phyloP scores from a whole-genome alignment of 2,329 filamentous ascomycete genomes.

The Tolypocladium guangdongense region DNA sequence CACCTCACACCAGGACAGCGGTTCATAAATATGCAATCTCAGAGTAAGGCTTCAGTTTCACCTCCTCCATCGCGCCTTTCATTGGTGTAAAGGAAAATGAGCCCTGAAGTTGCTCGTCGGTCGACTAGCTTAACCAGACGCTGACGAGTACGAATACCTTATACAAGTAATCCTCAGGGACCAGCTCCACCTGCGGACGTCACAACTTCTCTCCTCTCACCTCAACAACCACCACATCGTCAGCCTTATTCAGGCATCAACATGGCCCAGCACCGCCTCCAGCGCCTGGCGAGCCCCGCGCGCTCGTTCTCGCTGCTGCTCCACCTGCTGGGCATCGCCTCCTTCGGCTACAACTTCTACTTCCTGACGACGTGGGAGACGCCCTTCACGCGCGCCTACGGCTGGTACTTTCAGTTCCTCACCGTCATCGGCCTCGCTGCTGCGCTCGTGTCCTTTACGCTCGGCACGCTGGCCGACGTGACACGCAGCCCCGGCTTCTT shows the following conservation, averaged over 20 bases:
- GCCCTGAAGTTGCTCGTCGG: too few relatives aligned
- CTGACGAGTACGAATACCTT: too few relatives aligned
- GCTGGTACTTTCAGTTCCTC: slow-evolving; percentile 60
- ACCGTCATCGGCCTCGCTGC: slow-evolving; percentile 62
- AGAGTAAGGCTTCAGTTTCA: background rate
- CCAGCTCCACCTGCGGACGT: too few relatives aligned
- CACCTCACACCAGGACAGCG: too few relatives aligned
- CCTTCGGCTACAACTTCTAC: slow-evolving; percentile 42
- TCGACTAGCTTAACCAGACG: too few relatives aligned
- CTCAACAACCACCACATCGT: background rate
- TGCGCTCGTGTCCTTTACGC: slow-evolving; percentile 47
- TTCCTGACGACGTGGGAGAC: slow-evolving; percentile 40
- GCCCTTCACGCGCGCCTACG: slow-evolving; percentile 47
- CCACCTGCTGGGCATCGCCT: slow-evolving; percentile 43
- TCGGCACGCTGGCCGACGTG: slow-evolving; percentile 55
- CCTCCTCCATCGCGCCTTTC: too few relatives aligned
- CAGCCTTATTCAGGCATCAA: background rate
- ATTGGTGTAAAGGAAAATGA: too few relatives aligned
- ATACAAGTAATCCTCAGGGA: too few relatives aligned
- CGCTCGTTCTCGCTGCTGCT: slow-evolving; percentile 50
- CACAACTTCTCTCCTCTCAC: background rate
- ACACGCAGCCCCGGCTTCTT: slow-evolving; percentile 49
- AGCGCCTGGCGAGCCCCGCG: slow-evolving; percentile 55
- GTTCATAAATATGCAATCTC: too few relatives aligned
- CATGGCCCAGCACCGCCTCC: slow-evolving; percentile 48